A percentile compares a stretch with the other conserved stretches of the same genome.
phyloP scores from a whole-genome alignment of 768 basidiomycete species.

The Phaeotremella skinneri region DNA sequence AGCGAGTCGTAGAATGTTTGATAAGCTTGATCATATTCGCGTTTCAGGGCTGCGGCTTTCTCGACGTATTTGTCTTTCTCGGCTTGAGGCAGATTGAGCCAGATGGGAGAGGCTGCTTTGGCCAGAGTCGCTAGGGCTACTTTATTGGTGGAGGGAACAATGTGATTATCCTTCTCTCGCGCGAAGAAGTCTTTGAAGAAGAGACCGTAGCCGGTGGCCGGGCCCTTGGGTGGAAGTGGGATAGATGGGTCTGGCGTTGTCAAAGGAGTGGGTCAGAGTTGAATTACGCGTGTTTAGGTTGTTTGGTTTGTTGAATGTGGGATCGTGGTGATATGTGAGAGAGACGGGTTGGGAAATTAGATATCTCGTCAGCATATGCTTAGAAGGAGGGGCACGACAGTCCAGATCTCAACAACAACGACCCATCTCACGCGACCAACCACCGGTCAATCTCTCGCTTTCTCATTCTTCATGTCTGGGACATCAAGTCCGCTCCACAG shows the following conservation, averaged over 20 bases:
- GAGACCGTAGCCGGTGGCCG: slow-evolving; percentile 27
- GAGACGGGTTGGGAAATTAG: too few relatives aligned
- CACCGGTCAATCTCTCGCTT: too few relatives aligned
- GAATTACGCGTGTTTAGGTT: too few relatives aligned
- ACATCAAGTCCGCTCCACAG: too few relatives aligned
- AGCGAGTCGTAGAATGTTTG: slow-evolving; percentile 27
- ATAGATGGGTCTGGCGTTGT: slow-evolving; percentile 24
- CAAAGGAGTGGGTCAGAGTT: too few relatives aligned
- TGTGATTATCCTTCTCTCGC: slow-evolving; percentile 7
- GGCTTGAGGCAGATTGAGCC: slow-evolving; percentile 20
- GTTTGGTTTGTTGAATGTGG: too few relatives aligned
- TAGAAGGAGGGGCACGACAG: too few relatives aligned
- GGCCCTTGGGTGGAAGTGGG: slow-evolving; percentile 25
- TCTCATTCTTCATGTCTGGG: too few relatives aligned
- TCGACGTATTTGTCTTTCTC: slow-evolving; percentile 18
- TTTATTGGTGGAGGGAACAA: slow-evolving; percentile 15
- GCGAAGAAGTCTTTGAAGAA: slow-evolving; percentile 37
- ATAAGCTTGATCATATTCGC: slow-evolving; percentile 25
- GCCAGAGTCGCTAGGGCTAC: slow-evolving; percentile 15
- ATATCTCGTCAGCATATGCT: too few relatives aligned
- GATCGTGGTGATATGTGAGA: too few relatives aligned
- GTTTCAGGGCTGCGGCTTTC: slow-evolving; percentile 13
- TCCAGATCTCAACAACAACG: too few relatives aligned
- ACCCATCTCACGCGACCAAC: too few relatives aligned
- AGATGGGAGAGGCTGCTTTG: slow-evolving; percentile 17